phyloP scores from a whole-genome alignment of 345 rosid genomes.

The Aquilaria sinensis region DNA sequence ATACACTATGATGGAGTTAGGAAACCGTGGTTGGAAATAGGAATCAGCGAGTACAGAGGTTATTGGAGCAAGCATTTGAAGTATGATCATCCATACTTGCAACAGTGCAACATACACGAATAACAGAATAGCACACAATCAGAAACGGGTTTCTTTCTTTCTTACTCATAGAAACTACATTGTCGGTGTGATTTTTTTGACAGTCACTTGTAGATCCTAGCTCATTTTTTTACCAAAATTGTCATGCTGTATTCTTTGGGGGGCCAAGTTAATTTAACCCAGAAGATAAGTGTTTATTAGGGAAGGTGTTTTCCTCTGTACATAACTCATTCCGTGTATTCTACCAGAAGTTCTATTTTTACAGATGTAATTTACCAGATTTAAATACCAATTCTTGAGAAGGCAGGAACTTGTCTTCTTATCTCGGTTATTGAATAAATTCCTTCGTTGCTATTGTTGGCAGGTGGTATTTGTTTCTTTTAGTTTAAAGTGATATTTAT shows the following conservation, averaged over 20 bases:
- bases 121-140: slow-evolving; percentile 20
- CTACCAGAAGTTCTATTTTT: too few species aligned
- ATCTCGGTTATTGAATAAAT: neutral
- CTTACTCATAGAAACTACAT: slow-evolving; percentile 12
- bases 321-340: slow-evolving; percentile 12
- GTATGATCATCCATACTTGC: slow-evolving; percentile 43
- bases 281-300: slow-evolving; percentile 19
- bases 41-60: slow-evolving; percentile 55
- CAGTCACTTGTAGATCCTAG: slow-evolving; percentile 31
- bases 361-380: slow-evolving; percentile 1
- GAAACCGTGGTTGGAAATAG: slow-evolving; percentile 98
- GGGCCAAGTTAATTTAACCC: slow-evolving; percentile 21
- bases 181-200: slow-evolving; percentile 27
- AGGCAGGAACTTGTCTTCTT: neutral
- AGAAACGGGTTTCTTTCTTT: slow-evolving; percentile 9
- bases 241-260: slow-evolving; percentile 18
- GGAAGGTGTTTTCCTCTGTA: slow-evolving; percentile 18
- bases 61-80: slow-evolving; percentile 68
- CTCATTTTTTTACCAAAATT: slow-evolving; percentile 15
- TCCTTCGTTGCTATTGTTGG: too few species aligned
- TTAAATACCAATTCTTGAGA: neutral
- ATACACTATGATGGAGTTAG: slow-evolving; percentile 81
- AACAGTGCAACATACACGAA: slow-evolving; percentile 61
- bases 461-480: too few species aligned
- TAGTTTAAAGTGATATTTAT: too few species aligned